Conservation (phyloP, 1,284 basidiomycete species). For the Irpex rosettiformis region DNA sequence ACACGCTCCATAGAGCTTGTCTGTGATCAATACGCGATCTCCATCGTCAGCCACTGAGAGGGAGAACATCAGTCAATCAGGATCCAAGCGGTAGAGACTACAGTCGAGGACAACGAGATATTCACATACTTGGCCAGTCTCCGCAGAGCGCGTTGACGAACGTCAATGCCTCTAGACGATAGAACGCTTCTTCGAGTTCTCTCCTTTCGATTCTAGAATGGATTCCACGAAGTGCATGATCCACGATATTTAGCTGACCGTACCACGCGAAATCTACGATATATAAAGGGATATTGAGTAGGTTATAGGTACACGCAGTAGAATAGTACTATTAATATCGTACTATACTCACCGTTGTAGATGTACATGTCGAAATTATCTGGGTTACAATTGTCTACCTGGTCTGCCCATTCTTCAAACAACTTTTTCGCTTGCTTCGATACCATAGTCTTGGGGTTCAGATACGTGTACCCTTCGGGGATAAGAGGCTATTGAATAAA, state of each 20-base stretch:
- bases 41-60: conserved; percentile 36
- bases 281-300: conserved; percentile 24
- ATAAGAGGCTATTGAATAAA: conserved; percentile 15
- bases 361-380: conserved; percentile 37
- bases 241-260: conserved; percentile 10
- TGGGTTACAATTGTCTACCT: conserved; percentile 34
- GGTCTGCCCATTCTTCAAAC: conserved; percentile 27
- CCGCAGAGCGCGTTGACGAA: not conserved
- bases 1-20: conserved; percentile 35
- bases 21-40: conserved; percentile 31
- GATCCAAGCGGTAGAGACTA: not conserved
- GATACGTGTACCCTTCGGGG: conserved; percentile 35
- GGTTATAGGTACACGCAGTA: conserved; percentile 30
- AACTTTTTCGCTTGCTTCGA: conserved; percentile 28
- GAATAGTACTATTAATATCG: not conserved
- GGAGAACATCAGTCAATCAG: conserved; percentile 3
- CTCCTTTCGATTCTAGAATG: conserved; percentile 10
- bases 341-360: conserved; percentile 32
- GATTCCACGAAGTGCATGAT: conserved; percentile 7
- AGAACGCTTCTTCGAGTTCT: conserved; percentile 8
- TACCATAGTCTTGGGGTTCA: conserved; percentile 29
- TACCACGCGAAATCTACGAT: conserved; percentile 18
- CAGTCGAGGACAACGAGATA: not conserved
- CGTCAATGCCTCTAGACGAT: conserved; percentile 9
- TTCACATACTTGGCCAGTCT: conserved; percentile 8